A percentile compares a stretch with the other conserved stretches of the same genome.
Evolutionary conservation across 129 eudicot genomes (phyloP).

Genomic region (Tanacetum coccineum): DNA sequence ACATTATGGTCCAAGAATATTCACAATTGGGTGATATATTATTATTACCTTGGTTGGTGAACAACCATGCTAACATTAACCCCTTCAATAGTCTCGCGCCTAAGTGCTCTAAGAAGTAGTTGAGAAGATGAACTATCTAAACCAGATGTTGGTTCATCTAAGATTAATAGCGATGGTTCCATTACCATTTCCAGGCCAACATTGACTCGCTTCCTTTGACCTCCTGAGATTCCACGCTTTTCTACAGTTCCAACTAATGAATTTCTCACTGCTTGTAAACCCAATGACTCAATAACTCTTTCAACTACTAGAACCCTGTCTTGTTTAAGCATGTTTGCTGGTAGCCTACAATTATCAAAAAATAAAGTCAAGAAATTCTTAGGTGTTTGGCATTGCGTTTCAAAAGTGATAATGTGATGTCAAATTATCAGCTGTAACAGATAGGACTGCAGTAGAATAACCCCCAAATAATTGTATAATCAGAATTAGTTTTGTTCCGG

Average conservation of each 20-base stretch:
- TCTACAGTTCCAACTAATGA: slow-evolving; percentile 94
- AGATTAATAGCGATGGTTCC: slow-evolving; percentile 84
- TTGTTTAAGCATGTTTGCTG: slow-evolving; percentile 65
- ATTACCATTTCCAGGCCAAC: slow-evolving; percentile 93
- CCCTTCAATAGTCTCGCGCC: slow-evolving; percentile 84
- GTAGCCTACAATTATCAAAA: slow-evolving; percentile 44
- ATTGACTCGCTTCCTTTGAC: slow-evolving; percentile 91
- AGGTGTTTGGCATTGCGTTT: too few species aligned
- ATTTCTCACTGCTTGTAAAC: slow-evolving; percentile 69
- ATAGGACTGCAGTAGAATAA: too few species aligned
- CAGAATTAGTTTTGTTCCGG: too few species aligned
- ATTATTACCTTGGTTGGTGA: slow-evolving; percentile 87
- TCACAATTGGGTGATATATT: neutral
- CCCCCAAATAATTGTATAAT: too few species aligned
- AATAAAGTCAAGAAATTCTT: neutral
- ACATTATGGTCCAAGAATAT: neutral
- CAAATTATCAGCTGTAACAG: too few species aligned
- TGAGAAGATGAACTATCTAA: slow-evolving; percentile 93
- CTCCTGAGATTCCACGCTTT: slow-evolving; percentile 94
- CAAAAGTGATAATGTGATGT: too few species aligned
- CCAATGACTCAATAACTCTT: slow-evolving; percentile 77
- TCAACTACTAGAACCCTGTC: slow-evolving; percentile 86
- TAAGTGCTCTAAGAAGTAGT: slow-evolving; percentile 81
- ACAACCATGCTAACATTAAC: slow-evolving; percentile 94
- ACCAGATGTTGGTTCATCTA: slow-evolving; percentile 97